Conservation (phyloP, 2,329 filamentous ascomycete genomes). For the Alternaria solani region DNA sequence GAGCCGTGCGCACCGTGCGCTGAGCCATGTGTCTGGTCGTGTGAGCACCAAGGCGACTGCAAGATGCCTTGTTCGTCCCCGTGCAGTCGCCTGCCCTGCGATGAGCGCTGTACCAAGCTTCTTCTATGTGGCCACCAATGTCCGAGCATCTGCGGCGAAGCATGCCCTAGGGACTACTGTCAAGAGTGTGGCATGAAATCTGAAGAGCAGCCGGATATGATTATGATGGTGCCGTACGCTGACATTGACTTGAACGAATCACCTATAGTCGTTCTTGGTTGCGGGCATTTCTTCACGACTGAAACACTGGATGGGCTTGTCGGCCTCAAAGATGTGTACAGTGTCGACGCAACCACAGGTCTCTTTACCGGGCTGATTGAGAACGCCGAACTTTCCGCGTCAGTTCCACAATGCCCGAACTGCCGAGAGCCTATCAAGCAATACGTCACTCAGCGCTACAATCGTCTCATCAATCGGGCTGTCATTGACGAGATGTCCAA, state of each 20-base stretch:
- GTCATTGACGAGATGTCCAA: conserved; percentile 52
- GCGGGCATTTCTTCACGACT: conserved; percentile 43
- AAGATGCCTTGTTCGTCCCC: conserved; percentile 48
- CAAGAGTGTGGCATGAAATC: conserved; percentile 31
- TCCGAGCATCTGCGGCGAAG: conserved; percentile 43
- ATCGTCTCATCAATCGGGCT: conserved; percentile 48
- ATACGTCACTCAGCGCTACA: conserved; percentile 48
- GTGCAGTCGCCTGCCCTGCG: conserved; percentile 43
- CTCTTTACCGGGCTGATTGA: conserved; percentile 37
- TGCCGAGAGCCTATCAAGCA: conserved; percentile 46
- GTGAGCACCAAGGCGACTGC: conserved; percentile 45
- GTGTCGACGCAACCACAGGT: conserved; percentile 19
- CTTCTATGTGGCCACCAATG: conserved; percentile 45
- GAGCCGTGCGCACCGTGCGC: conserved; percentile 47
- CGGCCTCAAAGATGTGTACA: conserved; percentile 38
- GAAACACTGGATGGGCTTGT: conserved; percentile 43
- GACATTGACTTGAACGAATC: conserved; percentile 42
- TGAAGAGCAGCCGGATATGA: conserved; percentile 34
- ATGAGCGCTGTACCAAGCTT: conserved; percentile 35
- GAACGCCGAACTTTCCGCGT: conserved; percentile 28
- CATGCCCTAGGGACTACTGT: conserved; percentile 34
- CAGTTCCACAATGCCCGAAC: conserved; percentile 44
- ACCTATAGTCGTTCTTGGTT: conserved; percentile 38
- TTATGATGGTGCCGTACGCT: conserved; percentile 32
- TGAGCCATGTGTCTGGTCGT: conserved; percentile 45